These are phyloP conservation scores for Pleurotus salmoneostramineus DNA, from an alignment of 768 basidiomycete genomes.

Conservation along the genomic window DNA sequence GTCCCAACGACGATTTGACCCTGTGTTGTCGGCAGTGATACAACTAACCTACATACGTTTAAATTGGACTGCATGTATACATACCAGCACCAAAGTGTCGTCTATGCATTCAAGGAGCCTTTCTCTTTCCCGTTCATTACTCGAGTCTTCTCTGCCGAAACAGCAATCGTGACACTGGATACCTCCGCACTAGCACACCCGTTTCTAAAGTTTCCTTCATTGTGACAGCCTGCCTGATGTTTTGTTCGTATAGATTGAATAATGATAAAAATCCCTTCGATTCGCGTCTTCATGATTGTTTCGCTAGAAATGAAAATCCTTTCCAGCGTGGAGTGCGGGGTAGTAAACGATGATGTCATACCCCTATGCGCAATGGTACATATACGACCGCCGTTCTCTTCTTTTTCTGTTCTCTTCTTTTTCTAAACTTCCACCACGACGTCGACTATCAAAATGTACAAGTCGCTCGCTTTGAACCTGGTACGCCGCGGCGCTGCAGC, in stretches of 20 bases:
- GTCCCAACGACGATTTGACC: neutral
- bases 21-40: neutral
- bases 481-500: neutral
- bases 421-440: neutral
- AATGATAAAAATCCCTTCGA: neutral
- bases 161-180: neutral
- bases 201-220: neutral
- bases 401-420: neutral
- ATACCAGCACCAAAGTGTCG: conserved; percentile 5
- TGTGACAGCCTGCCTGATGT: no score
- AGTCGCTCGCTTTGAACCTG: neutral
- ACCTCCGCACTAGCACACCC: neutral
- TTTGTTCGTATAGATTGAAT: neutral
- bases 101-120: neutral
- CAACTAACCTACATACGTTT: conserved; percentile 6
- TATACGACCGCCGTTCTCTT: neutral
- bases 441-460: neutral
- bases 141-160: neutral
- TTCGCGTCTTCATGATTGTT: no score
- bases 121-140: neutral
- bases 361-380: neutral
- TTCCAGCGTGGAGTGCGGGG: no score
- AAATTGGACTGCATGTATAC: conserved; percentile 3
- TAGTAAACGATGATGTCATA: neutral
- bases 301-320: neutral